phyloP scores from a whole-genome alignment of 176 grass and related monocot species.

The Hordeum vulgare region MorexV3_pseudomolecules_assembly NC_058520.1:428000070-428000569 shows the following conservation, averaged over 20 bases:
- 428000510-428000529: neutral
- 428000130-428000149: no score
- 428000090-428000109: no score
- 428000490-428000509: neutral
- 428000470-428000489: neutral
- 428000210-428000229: neutral
- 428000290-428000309: neutral
- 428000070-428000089: no score
- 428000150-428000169: no score
- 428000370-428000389: neutral
- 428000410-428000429: neutral
- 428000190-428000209: no score
- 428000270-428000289: neutral
- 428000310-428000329: neutral
- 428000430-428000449: neutral
- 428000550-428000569: neutral
- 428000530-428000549: no score
- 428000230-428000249: neutral
- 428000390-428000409: neutral
- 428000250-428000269: neutral
- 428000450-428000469: neutral
- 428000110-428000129: no score
- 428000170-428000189: no score
- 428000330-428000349: no score
- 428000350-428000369: neutral